These are phyloP conservation scores for Chromosphaera perkinsii DNA, from an alignment of 208 protist genomes.

Conservation along the genomic window DNA sequence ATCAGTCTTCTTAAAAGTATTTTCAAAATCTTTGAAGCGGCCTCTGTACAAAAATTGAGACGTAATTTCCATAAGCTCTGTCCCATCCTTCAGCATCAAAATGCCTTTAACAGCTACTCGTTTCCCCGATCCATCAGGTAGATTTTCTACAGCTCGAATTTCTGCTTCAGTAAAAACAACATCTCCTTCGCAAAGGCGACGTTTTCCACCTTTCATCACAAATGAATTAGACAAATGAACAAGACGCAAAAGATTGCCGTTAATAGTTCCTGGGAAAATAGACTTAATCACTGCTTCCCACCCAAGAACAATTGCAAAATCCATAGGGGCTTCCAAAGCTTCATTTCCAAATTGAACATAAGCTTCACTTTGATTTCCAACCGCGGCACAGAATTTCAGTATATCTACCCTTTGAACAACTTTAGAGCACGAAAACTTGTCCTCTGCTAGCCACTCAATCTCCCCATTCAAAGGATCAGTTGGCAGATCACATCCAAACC, in stretches of 20 bases:
- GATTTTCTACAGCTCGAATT: constrained; percentile 11
- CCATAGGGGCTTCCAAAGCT: constrained; percentile 44
- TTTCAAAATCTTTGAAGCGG: constrained; percentile 2
- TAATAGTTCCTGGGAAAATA: constrained; percentile 39
- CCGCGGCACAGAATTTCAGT: constrained; percentile 45
- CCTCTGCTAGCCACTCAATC: no score
- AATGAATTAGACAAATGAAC: constrained; percentile 62
- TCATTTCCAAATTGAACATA: constrained; percentile 9
- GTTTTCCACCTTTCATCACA: not conserved
- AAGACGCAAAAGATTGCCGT: constrained; percentile 56
- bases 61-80: constrained; percentile 34
- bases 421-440: not conserved
- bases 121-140: not conserved
- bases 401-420: constrained; percentile 31
- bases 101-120: no score
- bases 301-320: constrained; percentile 60
- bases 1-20: constrained; percentile 26
- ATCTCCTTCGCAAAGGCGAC: constrained; percentile 25
- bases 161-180: constrained; percentile 21
- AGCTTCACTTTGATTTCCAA: constrained; percentile 34
- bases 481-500: constrained; percentile 44
- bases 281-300: constrained; percentile 57
- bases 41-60: constrained; percentile 53
- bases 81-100: no score
- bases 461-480: no score